Conservation (phyloP, 2,329 filamentous ascomycete species). For the Colletotrichum sp. region DNA sequence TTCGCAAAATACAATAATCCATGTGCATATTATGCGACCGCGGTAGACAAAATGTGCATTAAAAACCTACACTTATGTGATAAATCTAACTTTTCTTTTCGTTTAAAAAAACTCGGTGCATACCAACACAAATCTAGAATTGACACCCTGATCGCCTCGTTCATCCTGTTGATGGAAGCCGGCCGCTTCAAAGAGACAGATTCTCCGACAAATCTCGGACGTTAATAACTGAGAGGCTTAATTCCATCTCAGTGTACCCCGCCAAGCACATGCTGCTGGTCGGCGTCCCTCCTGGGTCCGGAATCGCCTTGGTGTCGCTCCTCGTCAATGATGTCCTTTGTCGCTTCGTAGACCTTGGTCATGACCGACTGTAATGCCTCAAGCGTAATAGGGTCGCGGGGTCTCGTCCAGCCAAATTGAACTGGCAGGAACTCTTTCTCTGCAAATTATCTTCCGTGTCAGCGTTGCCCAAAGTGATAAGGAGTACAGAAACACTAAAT, state of each 20-base stretch:
- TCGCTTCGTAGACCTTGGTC: background rate
- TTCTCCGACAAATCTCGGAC: background rate
- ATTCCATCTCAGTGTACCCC: no score
- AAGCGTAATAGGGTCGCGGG: background rate
- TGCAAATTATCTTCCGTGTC: background rate
- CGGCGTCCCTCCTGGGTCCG: background rate
- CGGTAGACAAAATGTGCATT: background rate
- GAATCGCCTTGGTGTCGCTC: background rate
- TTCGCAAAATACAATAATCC: no score
- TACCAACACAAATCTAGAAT: background rate
- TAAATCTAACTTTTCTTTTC: background rate
- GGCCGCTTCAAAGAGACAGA: background rate
- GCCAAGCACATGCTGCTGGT: background rate
- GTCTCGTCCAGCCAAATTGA: background rate
- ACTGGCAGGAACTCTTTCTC: background rate
- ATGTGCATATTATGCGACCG: no score
- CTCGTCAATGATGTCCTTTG: background rate
- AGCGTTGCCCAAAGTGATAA: background rate
- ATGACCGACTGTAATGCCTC: background rate
- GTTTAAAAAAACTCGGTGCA: no score
- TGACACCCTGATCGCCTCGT: background rate
- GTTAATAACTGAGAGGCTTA: no score
- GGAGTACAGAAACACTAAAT: background rate
- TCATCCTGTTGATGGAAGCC: background rate
- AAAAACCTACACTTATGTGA: background rate